phyloP scores from a whole-genome alignment of 1,284 basidiomycete species.

The Cutaneotrichosporon cyanovorans region DNA sequence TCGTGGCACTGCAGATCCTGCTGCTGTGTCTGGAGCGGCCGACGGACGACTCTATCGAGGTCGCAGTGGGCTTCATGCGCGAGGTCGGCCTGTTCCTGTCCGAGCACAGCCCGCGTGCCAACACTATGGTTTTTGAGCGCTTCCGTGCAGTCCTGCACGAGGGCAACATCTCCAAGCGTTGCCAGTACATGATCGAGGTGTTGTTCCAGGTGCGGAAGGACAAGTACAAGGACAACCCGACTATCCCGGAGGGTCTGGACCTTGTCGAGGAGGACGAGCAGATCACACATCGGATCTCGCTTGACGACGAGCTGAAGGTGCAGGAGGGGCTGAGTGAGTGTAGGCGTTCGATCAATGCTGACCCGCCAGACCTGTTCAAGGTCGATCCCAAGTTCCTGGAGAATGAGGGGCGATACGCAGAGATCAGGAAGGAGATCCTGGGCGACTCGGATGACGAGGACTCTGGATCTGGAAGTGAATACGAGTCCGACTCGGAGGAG shows the following conservation, averaged over 20 bases:
- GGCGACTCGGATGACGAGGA: conserved; percentile 54
- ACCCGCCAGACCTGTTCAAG: conserved; percentile 79
- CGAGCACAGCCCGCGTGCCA: conserved; percentile 91
- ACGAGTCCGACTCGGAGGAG: conserved; percentile 57
- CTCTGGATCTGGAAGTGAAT: conserved; percentile 62
- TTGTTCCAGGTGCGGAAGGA: conserved; percentile 97
- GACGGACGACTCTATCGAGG: conserved; percentile 96
- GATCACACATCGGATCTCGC: conserved; percentile 84
- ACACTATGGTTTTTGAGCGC: conserved; percentile 85
- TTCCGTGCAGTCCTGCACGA: conserved; percentile 96
- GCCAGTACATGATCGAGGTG: conserved; percentile 99
- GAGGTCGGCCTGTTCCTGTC: conserved; percentile 93
- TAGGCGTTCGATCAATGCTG: background rate
- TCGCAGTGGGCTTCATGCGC: conserved; percentile 93
- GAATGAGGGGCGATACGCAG: conserved; percentile 88
- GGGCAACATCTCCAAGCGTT: conserved; percentile 85
- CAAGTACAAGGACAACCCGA: conserved; percentile 96
- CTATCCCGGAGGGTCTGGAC: conserved; percentile 86
- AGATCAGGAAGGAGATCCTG: conserved; percentile 88
- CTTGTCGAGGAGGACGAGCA: conserved; percentile 96
- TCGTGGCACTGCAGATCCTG: conserved; percentile 90
- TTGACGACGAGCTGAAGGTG: conserved; percentile 88
- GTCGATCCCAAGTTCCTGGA: conserved; percentile 78
- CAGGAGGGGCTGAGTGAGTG: conserved; percentile 85
- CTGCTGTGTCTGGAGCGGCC: conserved; percentile 89